phyloP scores from a whole-genome alignment of 495 filamentous ascomycete genomes.

The Xanthoparmelia taractica region DNA sequence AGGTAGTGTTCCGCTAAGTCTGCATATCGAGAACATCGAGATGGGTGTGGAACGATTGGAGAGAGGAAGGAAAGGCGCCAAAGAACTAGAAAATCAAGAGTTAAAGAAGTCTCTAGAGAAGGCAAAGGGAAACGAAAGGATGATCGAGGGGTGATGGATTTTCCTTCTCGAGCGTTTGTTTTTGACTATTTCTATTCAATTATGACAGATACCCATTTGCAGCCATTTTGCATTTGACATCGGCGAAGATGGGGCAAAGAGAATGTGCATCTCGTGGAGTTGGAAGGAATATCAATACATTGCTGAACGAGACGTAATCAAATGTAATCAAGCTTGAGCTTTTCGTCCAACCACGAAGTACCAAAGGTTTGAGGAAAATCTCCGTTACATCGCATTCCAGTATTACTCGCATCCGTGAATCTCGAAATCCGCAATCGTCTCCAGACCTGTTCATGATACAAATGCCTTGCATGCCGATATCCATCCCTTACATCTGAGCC shows the following conservation, averaged over 20 bases:
- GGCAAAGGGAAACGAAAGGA: slow-evolving; percentile 8
- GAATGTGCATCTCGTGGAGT: background rate
- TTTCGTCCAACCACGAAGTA: background rate
- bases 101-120: slow-evolving; percentile 43
- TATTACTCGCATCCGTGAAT: background rate
- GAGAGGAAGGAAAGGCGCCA: slow-evolving; percentile 44
- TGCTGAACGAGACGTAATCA: background rate
- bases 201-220: slow-evolving; percentile 11
- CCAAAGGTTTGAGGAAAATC: background rate
- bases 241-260: background rate
- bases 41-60: slow-evolving; percentile 59
- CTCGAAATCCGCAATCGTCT: background rate
- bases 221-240: background rate
- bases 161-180: background rate
- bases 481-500: slow-evolving; percentile 8
- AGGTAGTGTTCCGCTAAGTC: slow-evolving; percentile 50
- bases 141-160: slow-evolving; percentile 16
- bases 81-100: slow-evolving; percentile 51
- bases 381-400: background rate
- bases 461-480: slow-evolving; percentile 4
- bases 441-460: background rate
- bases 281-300: background rate
- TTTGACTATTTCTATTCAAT: background rate
- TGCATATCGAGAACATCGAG: slow-evolving; percentile 64
- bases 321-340: background rate